phyloP scores from a whole-genome alignment of 169 alveolate genomes.

The Eimeria tenella region DNA sequence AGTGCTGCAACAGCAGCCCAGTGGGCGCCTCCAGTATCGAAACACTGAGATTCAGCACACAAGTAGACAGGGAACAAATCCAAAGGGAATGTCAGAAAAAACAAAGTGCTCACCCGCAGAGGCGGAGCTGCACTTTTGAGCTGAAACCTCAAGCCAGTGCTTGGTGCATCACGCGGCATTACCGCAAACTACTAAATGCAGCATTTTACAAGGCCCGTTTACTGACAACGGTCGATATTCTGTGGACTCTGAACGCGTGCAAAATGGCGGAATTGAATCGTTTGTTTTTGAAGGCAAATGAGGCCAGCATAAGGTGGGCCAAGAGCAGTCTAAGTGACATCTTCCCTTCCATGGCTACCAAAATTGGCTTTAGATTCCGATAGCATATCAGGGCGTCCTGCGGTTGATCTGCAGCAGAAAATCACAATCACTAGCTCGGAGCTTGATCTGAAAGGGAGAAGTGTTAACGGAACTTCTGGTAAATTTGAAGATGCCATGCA shows the following conservation, averaged over 20 bases:
- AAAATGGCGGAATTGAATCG: constrained; percentile 59
- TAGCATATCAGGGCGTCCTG: constrained; percentile 69
- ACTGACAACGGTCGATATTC: constrained; percentile 60
- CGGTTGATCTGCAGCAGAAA: constrained; percentile 39
- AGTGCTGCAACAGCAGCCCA: constrained; percentile 79
- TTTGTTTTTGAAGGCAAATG: constrained; percentile 76
- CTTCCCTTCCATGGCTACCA: constrained; percentile 73
- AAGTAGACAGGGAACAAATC: neutral
- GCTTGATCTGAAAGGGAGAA: no score
- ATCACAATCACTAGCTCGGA: no score
- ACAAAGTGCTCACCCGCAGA: no score
- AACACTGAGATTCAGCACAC: constrained; percentile 44
- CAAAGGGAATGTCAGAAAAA: neutral
- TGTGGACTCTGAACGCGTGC: constrained; percentile 71
- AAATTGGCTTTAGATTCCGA: constrained; percentile 63
- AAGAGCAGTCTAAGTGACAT: constrained; percentile 73
- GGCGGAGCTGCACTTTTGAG: no score
- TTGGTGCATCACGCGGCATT: no score
- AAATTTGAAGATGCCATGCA: no score
- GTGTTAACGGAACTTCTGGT: no score
- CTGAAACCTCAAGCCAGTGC: no score
- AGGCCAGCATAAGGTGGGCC: constrained; percentile 71
- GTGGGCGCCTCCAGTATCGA: constrained; percentile 75
- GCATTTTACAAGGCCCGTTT: neutral
- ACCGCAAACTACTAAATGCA: no score